phyloP scores from a whole-genome alignment of 2,329 filamentous ascomycete genomes.

The Colletotrichum gloeosporioides region DNA sequence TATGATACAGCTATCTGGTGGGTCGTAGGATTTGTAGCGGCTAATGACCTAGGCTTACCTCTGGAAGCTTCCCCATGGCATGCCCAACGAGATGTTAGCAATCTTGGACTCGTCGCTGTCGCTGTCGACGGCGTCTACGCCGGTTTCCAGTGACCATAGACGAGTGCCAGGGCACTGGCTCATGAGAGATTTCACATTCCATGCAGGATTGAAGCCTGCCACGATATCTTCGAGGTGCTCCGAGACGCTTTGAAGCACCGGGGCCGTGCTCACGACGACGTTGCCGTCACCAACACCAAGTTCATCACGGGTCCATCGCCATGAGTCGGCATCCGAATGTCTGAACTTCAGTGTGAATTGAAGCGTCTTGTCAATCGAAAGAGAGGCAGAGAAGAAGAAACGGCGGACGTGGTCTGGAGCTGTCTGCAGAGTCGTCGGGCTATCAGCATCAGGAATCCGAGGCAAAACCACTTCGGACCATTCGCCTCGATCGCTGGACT shows the following conservation, averaged over 20 bases:
- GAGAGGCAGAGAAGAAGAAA: conserved; percentile 8
- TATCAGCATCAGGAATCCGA: conserved; percentile 25
- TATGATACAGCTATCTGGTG: background rate
- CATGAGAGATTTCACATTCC: conserved; percentile 57
- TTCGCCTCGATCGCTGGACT: conserved; percentile 60
- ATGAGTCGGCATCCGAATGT: conserved; percentile 53
- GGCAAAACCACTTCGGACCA: conserved; percentile 58
- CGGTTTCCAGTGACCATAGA: conserved; percentile 72
- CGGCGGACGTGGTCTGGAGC: background rate
- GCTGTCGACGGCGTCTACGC: conserved; percentile 60
- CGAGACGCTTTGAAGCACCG: conserved; percentile 28
- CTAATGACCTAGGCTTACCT: conserved; percentile 43
- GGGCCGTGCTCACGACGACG: conserved; percentile 53
- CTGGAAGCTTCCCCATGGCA: conserved; percentile 61
- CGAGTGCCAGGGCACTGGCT: conserved; percentile 73
- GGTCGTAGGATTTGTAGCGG: background rate
- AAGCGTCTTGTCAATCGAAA: conserved; percentile 54
- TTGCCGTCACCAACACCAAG: conserved; percentile 68
- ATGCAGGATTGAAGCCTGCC: conserved; percentile 57
- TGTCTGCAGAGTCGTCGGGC: conserved; percentile 58
- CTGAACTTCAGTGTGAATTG: conserved; percentile 78
- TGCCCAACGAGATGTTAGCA: conserved; percentile 64
- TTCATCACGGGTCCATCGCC: conserved; percentile 75
- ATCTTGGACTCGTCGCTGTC: conserved; percentile 63
- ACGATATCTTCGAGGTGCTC: conserved; percentile 62